A percentile compares a stretch with the other conserved stretches of the same genome.
Conservation (phyloP, 306 rosid species). For the Vicia sativa region DNA sequence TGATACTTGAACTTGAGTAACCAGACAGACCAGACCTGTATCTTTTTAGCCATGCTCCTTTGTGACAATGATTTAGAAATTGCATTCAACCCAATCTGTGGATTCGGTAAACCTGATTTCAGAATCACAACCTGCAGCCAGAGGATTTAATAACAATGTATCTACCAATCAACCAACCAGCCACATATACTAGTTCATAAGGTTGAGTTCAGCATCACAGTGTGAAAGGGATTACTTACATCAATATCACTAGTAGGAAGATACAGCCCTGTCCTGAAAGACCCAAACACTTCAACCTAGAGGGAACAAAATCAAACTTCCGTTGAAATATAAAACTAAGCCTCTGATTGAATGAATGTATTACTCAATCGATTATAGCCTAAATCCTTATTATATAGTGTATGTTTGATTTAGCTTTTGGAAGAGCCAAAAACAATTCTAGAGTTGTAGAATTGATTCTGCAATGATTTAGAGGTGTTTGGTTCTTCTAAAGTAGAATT, state of each 20-base stretch:
- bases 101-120: constrained; percentile 69
- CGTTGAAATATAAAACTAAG: constrained; percentile 9
- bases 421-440: too few species aligned
- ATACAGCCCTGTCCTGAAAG: constrained; percentile 89
- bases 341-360: background rate
- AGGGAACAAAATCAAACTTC: constrained; percentile 30
- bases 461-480: too few species aligned
- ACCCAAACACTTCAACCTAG: constrained; percentile 97
- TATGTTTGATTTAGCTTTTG: too few species aligned
- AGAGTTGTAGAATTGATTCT: too few species aligned
- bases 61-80: constrained; percentile 92
- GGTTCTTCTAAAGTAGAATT: too few species aligned
- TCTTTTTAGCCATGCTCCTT: constrained; percentile 77
- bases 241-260: constrained; percentile 96
- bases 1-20: constrained; percentile 16
- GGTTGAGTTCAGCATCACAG: background rate
- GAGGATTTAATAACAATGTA: constrained; percentile 26
- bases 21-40: constrained; percentile 58
- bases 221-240: constrained; percentile 52
- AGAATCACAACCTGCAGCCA: constrained; percentile 79
- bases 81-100: constrained; percentile 84
- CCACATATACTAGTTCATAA: constrained; percentile 9
- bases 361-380: background rate
- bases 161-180: constrained; percentile 1
- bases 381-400: background rate